phyloP scores from a whole-genome alignment of 192 early-diverging fungal species.

The Coemansia sp. region DNA sequence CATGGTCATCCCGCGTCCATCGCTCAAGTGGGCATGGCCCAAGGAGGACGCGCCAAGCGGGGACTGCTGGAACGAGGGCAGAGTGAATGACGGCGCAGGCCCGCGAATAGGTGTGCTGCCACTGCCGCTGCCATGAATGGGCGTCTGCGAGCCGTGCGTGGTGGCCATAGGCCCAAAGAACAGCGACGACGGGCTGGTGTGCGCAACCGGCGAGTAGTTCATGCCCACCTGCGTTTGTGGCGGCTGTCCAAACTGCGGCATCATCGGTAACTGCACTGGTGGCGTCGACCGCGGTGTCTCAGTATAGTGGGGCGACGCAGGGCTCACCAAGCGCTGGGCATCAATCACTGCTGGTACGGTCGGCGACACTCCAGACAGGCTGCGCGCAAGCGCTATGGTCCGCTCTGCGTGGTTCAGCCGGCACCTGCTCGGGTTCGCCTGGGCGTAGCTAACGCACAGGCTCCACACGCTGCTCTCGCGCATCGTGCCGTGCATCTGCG shows the following conservation, averaged over 20 bases:
- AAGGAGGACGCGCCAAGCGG: conserved; percentile 13
- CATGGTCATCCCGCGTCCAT: conserved; percentile 1
- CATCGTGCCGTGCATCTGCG: conserved; percentile 41
- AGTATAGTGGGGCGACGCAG: conserved; percentile 1
- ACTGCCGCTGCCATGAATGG: not conserved
- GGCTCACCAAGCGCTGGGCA: not conserved
- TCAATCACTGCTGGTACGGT: not conserved
- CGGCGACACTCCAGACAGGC: conserved; percentile 4
- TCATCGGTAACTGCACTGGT: conserved; percentile 14
- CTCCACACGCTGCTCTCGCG: conserved; percentile 31
- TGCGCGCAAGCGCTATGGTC: conserved; percentile 29
- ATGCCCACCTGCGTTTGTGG: conserved; percentile 9
- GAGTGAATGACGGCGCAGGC: conserved; percentile 13
- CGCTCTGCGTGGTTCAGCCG: conserved; percentile 25
- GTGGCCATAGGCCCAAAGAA: conserved; percentile 9
- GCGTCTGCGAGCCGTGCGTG: not conserved
- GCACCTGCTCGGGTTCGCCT: conserved; percentile 15
- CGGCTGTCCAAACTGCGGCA: conserved; percentile 22
- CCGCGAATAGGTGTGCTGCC: conserved; percentile 5
- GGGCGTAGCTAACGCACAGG: conserved; percentile 21
- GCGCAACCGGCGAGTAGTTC: conserved; percentile 14
- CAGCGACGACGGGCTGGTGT: conserved; percentile 18
- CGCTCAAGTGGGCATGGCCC: conserved; percentile 1
- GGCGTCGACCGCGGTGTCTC: conserved; percentile 7
- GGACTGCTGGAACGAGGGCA: conserved; percentile 23